Evolutionary conservation across 805 yeast genomes (phyloP).

Genomic region (Starmerella stigmatis): DNA sequence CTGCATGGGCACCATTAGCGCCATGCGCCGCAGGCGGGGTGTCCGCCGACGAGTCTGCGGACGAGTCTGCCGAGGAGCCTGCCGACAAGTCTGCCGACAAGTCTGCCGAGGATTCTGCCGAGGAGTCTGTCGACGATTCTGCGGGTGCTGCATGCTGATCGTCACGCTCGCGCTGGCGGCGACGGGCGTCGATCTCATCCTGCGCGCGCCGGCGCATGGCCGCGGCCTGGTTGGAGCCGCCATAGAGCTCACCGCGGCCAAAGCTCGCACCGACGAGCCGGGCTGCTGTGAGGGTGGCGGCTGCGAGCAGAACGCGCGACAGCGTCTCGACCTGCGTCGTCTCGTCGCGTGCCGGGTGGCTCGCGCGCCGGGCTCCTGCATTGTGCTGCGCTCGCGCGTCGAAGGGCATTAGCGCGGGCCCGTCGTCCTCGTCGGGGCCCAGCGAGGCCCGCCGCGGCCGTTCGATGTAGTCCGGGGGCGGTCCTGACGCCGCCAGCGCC

Average conservation of each 20-base stretch:
- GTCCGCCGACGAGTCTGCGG: no score
- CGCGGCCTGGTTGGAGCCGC: constrained; percentile 10
- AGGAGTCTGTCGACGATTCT: background rate
- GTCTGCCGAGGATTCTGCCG: no score
- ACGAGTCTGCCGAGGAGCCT: background rate
- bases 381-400: background rate
- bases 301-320: constrained; percentile 12
- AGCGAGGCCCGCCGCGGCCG: no score
- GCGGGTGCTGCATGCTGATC: background rate
- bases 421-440: no score
- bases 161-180: constrained; percentile 1
- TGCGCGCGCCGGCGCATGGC: constrained; percentile 6
- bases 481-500: no score
- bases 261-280: constrained; percentile 12
- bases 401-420: background rate
- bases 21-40: background rate
- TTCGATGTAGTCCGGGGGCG: no score
- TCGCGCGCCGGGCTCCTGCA: background rate
- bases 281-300: constrained; percentile 14
- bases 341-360: background rate
- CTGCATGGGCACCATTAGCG: background rate
- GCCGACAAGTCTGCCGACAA: background rate
- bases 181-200: background rate
- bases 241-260: constrained; percentile 14
- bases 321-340: constrained; percentile 6